These are phyloP conservation scores for Aureobasidium sp. DNA, from an alignment of 2,329 filamentous ascomycete species.

Conservation along the genomic window DNA sequence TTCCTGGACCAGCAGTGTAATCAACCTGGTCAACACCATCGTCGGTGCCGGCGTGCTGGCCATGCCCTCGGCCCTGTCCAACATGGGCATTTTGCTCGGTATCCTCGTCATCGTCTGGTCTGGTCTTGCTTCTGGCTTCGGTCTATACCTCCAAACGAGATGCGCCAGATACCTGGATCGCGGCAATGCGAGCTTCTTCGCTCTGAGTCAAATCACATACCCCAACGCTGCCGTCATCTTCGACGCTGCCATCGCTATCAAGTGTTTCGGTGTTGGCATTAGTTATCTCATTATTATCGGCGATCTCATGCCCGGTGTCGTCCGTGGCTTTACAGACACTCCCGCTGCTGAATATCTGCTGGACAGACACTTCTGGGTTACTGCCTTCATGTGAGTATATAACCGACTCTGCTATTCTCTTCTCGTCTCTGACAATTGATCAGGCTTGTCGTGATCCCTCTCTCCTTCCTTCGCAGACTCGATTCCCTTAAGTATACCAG, in stretches of 20 bases:
- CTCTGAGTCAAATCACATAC: slow-evolving; percentile 93
- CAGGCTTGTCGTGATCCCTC: slow-evolving; percentile 82
- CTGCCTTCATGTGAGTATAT: slow-evolving; percentile 71
- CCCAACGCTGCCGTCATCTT: slow-evolving; percentile 93
- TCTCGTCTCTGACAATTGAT: slow-evolving; percentile 15
- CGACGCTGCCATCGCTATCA: slow-evolving; percentile 90
- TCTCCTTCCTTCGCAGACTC: slow-evolving; percentile 82
- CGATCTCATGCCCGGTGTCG: slow-evolving; percentile 93
- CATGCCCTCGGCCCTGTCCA: slow-evolving; percentile 90
- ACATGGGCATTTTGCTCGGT: slow-evolving; percentile 88
- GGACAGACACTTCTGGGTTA: slow-evolving; percentile 95
- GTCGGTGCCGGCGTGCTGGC: slow-evolving; percentile 90
- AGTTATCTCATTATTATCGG: slow-evolving; percentile 99
- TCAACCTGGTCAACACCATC: slow-evolving; percentile 96
- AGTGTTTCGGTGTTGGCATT: slow-evolving; percentile 95
- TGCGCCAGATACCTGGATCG: slow-evolving; percentile 90
- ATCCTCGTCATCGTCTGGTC: slow-evolving; percentile 84
- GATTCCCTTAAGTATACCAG: slow-evolving; percentile 98
- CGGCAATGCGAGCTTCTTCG: slow-evolving; percentile 85
- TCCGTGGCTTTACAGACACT: slow-evolving; percentile 63
- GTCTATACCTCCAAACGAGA: slow-evolving; percentile 86
- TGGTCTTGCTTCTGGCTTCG: slow-evolving; percentile 78
- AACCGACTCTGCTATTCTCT: background rate
- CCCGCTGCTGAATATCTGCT: slow-evolving; percentile 63
- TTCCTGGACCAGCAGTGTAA: slow-evolving; percentile 80